phyloP scores from a whole-genome alignment of 768 basidiomycete species.

The Lactarius indigo region DNA sequence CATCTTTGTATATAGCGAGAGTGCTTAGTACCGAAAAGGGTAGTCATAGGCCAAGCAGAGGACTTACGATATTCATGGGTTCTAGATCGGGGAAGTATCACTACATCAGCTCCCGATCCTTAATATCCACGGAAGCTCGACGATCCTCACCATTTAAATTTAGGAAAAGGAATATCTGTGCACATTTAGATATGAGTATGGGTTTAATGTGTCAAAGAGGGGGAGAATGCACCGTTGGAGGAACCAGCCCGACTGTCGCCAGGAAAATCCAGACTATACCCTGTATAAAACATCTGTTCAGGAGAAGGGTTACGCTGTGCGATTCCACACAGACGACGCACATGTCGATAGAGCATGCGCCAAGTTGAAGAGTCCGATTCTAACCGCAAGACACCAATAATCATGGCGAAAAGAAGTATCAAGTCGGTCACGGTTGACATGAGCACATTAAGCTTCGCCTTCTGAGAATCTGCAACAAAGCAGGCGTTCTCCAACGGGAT shows the following conservation, averaged over 20 bases:
- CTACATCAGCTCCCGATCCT: background rate
- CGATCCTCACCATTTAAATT: constrained; percentile 11
- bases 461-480: background rate
- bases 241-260: constrained; percentile 6
- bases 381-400: constrained; percentile 1
- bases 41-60: background rate
- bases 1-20: background rate
- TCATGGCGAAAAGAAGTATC: constrained; percentile 6
- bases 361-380: background rate
- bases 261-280: constrained; percentile 2
- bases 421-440: constrained; percentile 4
- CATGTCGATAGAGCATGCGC: constrained; percentile 7
- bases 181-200: background rate
- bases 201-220: background rate
- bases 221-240: background rate
- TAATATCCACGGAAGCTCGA: background rate
- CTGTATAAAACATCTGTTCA: background rate
- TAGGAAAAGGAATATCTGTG: constrained; percentile 5
- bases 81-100: background rate
- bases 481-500: background rate
- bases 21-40: background rate
- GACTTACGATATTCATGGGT: constrained; percentile 5
- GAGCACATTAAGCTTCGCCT: background rate
- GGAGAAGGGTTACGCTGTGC: background rate
- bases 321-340: background rate